Evolutionary conservation across 2,329 filamentous ascomycete species (phyloP), one percentile per base, ranked within the genome.

Genomic region (Didymosphaeria variabile): DNA sequence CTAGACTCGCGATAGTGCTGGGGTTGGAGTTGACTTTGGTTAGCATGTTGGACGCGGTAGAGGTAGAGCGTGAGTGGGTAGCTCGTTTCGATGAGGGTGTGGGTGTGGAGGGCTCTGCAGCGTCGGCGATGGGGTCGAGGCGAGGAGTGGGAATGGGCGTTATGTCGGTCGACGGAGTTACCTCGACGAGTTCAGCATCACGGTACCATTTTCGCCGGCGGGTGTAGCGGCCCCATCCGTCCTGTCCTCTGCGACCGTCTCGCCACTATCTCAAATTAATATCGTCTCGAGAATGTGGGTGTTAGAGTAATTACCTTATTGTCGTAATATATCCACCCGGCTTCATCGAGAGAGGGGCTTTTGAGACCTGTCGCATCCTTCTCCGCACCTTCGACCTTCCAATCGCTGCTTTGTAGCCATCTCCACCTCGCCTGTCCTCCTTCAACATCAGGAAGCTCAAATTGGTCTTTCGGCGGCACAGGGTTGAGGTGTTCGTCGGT

Each of bases 271-370:
- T 32, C 7, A 17, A 17, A 32, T 74, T 50, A 76, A 67, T 56
- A 29, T 58, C 5, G 8, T 32, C 36, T 44, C 10, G 15, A 29
- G n/a, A 13, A 17, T n/a, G 52, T 8, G n/a, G 17, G 15, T 47
- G 12, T n/a, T n/a, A 12, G 2, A 32, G 36, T 38, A 32, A 57
- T 23, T 81, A 93, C 92, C 88, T 97, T 97, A 77, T 94, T 98
- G 73, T 99, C 95, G 75, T 97, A 99, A 78, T 95, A 99, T 40
- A 97, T 92, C 95, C 95, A 99, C 1, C 94, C 95, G 68, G 90
- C 88, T 3, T 83, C 81, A n/a, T 77, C 77, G 13, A 71, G 72
- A 8, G 74, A 72, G 13, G 62, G 69, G 7, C 67, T 70, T 29
- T 79, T 89, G 13, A 68, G 66, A 9, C 55, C 52, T 44, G 74